phyloP scores from a whole-genome alignment of 345 rosid genomes.

The Anacardium occidentale region DNA sequence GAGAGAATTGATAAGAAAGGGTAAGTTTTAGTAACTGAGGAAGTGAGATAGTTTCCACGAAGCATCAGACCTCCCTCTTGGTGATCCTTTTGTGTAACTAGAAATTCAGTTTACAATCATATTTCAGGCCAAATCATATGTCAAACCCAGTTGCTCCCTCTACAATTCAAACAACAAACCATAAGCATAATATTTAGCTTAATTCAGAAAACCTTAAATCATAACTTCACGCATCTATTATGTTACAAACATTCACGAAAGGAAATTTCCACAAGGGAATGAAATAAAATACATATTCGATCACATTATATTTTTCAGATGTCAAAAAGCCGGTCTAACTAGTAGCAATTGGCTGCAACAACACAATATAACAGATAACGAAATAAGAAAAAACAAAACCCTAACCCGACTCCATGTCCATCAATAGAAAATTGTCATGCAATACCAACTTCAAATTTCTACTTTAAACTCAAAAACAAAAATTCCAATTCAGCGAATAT shows the following conservation, averaged over 20 bases:
- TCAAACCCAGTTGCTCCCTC: neutral
- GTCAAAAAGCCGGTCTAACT: no score
- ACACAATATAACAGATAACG: no score
- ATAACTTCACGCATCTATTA: neutral
- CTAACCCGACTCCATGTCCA: no score
- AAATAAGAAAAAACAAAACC: no score
- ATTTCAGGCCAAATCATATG: neutral
- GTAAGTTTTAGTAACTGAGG: conserved; percentile 32
- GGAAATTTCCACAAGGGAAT: no score
- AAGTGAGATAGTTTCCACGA: conserved; percentile 36
- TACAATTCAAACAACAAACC: neutral
- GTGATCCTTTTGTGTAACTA: neutral
- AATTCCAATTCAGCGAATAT: no score
- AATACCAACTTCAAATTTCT: no score
- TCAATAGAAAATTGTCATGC: no score
- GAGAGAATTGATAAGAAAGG: conserved; percentile 32
- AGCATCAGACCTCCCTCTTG: conserved; percentile 32
- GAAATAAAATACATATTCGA: no score
- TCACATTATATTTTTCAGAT: no score
- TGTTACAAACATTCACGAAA: neutral
- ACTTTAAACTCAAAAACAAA: no score
- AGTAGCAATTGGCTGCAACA: no score
- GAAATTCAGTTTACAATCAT: neutral
- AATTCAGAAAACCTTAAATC: neutral
- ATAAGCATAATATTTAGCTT: neutral